Evolutionary conservation across 371 early-diverging fungal genomes (phyloP).

Genomic region (Saksenaea oblongispora): DNA sequence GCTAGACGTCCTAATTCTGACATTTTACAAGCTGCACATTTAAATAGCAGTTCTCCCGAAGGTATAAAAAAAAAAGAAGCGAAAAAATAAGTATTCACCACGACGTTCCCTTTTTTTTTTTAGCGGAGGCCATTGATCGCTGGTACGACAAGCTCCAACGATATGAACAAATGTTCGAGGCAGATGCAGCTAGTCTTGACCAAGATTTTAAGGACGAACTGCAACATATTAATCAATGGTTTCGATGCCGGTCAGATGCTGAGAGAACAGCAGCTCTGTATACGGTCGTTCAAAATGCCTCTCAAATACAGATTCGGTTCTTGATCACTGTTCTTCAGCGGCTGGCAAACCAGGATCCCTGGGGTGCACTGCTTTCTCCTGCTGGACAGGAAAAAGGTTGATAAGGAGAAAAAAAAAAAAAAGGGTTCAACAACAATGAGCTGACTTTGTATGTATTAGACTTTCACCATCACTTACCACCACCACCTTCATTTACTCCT

Average conservation of each 20-base stretch:
- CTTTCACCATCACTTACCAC: constrained; percentile 7
- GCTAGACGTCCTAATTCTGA: constrained; percentile 28
- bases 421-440: constrained; percentile 6
- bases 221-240: constrained; percentile 94
- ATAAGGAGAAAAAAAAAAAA: neutral
- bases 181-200: constrained; percentile 89
- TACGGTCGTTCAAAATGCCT: constrained; percentile 87
- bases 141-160: constrained; percentile 92
- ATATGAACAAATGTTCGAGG: constrained; percentile 93
- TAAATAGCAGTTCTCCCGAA: constrained; percentile 32
- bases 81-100: neutral
- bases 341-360: constrained; percentile 80
- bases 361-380: constrained; percentile 54
- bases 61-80: constrained; percentile 22
- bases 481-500: constrained; percentile 4
- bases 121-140: constrained; percentile 83
- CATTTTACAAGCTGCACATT: constrained; percentile 28
- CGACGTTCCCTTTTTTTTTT: neutral
- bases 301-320: constrained; percentile 91
- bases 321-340: constrained; percentile 91
- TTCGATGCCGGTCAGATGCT: constrained; percentile 85
- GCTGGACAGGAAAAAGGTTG: constrained; percentile 66
- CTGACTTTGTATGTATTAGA: neutral
- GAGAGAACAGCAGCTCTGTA: constrained; percentile 94
- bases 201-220: constrained; percentile 93